phyloP scores from a whole-genome alignment of 2,329 filamentous ascomycete genomes.

The Arachnopeziza araneosa region DNA sequence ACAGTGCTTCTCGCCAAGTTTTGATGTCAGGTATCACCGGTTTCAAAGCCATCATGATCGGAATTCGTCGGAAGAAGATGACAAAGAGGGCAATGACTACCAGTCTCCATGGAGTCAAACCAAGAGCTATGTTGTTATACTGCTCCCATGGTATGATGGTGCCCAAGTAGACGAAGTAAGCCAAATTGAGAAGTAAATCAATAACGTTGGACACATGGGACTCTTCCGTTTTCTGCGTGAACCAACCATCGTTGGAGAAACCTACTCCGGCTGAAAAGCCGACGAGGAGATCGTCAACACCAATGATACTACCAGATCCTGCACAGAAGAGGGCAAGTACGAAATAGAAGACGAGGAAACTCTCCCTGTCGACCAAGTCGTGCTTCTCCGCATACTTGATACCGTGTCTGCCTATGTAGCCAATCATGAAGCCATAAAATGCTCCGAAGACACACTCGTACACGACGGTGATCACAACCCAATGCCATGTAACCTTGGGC shows the following conservation, averaged over 20 bases:
- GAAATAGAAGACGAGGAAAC: constrained; percentile 98
- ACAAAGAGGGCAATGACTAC: constrained; percentile 93
- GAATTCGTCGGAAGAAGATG: constrained; percentile 91
- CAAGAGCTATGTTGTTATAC: constrained; percentile 71
- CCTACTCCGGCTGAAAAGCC: constrained; percentile 96
- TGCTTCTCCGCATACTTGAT: constrained; percentile 83
- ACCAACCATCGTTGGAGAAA: constrained; percentile 99
- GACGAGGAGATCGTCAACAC: constrained; percentile 88
- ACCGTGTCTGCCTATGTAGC: constrained; percentile 83
- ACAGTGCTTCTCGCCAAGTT: constrained; percentile 94
- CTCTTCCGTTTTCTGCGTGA: constrained; percentile 95
- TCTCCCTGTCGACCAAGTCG: constrained; percentile 89
- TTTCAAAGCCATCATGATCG: constrained; percentile 87
- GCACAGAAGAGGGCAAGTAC: constrained; percentile 90
- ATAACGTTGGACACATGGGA: constrained; percentile 99
- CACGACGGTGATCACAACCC: constrained; percentile 82
- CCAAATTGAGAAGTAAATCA: constrained; percentile 90
- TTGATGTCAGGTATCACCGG: constrained; percentile 94
- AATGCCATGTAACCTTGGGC: constrained; percentile 69
- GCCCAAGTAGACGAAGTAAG: constrained; percentile 97
- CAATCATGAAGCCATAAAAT: constrained; percentile 78
- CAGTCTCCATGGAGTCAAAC: constrained; percentile 79
- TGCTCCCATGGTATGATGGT: constrained; percentile 95
- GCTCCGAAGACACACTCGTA: constrained; percentile 96
- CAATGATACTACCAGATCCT: constrained; percentile 84